Base-by-base conservation (phyloP, 1,284 basidiomycete species). In the Caloboletus inedulis region DNA sequence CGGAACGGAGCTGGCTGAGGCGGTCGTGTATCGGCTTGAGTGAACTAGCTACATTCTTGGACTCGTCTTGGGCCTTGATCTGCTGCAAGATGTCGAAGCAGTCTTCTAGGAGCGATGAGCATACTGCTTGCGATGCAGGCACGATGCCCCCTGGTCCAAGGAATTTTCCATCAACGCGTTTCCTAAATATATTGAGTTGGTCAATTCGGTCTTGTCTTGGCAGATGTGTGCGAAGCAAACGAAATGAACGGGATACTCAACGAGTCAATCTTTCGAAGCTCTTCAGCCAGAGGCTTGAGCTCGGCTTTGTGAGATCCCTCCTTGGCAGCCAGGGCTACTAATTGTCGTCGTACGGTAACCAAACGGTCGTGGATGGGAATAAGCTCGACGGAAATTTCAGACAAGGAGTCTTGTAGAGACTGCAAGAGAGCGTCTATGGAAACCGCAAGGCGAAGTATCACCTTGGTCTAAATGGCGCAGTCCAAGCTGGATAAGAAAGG, bases 81-180 rank as follows among this genome's bases (percentile, higher is more conserved):
- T 99, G 96, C 72, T 99, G 94, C 40, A 86, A 80, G 55, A 98
- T 91, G 54, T 99, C 95, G 70, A 99, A 99, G 69, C 94, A 97
- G 64, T 96, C 93, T 71, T 99, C 96, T 12, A 99, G 77, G 29
- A 99, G 75, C 2, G 95, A 95, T 0, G 86, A 86, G 61, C 89
- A 90, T n/a, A 89, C 71, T 2, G 91, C 91, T 70, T 98, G 95
- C 8, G 94, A 96, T 42, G 89, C 81, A 12, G 95, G 94, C 0
- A 98, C 89, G 39, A 84, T 87, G 37, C 94, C 95, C 18, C 92
- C 92, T 12, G 94, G 93, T 3, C 93, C 94, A 23, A 98, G 77
- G 72, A 98, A 98, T 71, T 97, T 97, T 52, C 95, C 94, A 65
- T 98, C 94, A 7, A 96, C 92, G 14, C 96, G 91, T 74, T 93